These are phyloP conservation scores for Penicillium bovifimosum DNA, from an alignment of 495 filamentous ascomycete genomes.

Conservation along the genomic window DNA sequence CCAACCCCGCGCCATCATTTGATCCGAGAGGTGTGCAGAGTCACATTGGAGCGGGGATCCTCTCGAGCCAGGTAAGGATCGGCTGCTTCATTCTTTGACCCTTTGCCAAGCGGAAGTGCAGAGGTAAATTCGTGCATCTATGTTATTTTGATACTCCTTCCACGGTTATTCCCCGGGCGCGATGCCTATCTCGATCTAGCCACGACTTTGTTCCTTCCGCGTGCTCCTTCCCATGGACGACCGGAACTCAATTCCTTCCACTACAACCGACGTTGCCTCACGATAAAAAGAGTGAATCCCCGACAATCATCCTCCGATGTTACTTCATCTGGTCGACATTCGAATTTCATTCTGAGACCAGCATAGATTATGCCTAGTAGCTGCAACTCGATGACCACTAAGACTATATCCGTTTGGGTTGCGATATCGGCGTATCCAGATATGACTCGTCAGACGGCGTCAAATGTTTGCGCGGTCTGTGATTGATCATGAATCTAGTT, in stretches of 20 bases:
- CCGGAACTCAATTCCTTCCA: constrained; percentile 10
- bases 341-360: neutral
- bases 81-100: neutral
- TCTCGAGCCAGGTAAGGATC: neutral
- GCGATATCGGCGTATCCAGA: neutral
- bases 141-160: neutral
- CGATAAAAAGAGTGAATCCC: neutral
- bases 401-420: neutral
- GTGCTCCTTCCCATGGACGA: neutral
- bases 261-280: neutral
- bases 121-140: neutral
- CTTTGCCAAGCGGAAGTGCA: neutral
- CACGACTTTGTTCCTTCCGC: neutral
- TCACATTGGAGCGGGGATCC: constrained; percentile 3
- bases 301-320: neutral
- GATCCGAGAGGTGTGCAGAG: constrained; percentile 1
- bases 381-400: neutral
- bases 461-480: constrained; percentile 16
- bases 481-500: constrained; percentile 11
- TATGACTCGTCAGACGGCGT: constrained; percentile 16
- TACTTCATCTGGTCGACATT: neutral
- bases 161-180: constrained; percentile 11
- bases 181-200: constrained; percentile 9
- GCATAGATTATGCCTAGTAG: neutral
- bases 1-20: neutral